Evolutionary conservation across 192 early-diverging fungal species (phyloP).

Genomic region (Dissophora ornata): DNA sequence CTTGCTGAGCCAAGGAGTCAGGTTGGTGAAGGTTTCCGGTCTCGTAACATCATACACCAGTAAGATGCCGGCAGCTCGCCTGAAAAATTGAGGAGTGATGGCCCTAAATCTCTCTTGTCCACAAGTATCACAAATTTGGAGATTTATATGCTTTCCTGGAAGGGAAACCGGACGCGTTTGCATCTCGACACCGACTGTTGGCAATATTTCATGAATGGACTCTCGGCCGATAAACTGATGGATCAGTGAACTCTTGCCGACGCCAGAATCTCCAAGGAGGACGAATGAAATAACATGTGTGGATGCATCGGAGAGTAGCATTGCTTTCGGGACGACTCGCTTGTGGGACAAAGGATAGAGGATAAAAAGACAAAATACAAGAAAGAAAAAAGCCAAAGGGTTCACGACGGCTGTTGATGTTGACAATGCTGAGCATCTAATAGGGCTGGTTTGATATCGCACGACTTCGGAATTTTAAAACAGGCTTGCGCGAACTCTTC

Average conservation of each 20-base stretch:
- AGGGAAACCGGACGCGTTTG: background rate
- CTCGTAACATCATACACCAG: slow-evolving; percentile 97
- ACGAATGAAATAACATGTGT: background rate
- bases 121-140: slow-evolving; percentile 89
- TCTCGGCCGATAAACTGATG: background rate
- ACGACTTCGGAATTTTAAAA: too few relatives aligned
- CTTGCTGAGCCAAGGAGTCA: slow-evolving; percentile 98
- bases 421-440: too few relatives aligned
- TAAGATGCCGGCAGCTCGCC: slow-evolving; percentile 98
- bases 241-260: background rate
- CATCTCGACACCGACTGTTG: background rate
- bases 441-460: too few relatives aligned
- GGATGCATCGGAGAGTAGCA: too few relatives aligned
- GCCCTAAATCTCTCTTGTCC: slow-evolving; percentile 99
- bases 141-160: background rate
- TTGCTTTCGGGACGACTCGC: too few relatives aligned
- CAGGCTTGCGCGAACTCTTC: too few relatives aligned
- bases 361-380: too few relatives aligned
- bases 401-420: too few relatives aligned
- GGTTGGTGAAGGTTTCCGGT: slow-evolving; percentile 83
- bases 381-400: too few relatives aligned
- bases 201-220: background rate
- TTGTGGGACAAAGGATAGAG: too few relatives aligned
- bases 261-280: background rate
- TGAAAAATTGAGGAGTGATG: slow-evolving; percentile 97